Conservation (phyloP, 108 stramenopile species). For the Pseudonitzschia delicatissima region DNA sequence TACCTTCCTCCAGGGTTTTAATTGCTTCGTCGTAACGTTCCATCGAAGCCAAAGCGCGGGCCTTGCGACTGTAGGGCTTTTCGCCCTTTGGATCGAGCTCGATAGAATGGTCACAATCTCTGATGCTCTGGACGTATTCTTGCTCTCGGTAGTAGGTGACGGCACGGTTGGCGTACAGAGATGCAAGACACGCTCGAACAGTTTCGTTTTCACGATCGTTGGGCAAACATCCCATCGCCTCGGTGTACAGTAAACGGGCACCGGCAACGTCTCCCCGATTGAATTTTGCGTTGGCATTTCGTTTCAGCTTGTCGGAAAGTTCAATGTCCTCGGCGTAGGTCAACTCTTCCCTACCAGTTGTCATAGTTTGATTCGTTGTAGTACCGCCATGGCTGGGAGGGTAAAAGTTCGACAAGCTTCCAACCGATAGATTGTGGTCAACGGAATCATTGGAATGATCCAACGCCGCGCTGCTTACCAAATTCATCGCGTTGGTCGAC, state of each 20-base stretch:
- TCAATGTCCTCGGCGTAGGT: constrained; percentile 32
- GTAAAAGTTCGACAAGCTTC: constrained; percentile 26
- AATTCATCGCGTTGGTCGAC: constrained; percentile 17
- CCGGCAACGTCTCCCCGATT: constrained; percentile 36
- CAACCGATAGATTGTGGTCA: constrained; percentile 22
- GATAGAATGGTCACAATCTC: constrained; percentile 52
- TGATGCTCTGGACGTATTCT: constrained; percentile 35
- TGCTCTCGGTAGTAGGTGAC: constrained; percentile 50
- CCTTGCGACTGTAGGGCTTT: constrained; percentile 58
- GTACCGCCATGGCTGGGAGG: neutral
- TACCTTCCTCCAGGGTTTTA: constrained; percentile 19
- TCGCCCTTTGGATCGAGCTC: constrained; percentile 36
- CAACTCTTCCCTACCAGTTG: constrained; percentile 4
- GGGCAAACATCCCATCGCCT: constrained; percentile 27
- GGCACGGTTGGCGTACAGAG: constrained; percentile 49
- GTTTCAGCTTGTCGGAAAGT: constrained; percentile 37
- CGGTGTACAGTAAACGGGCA: constrained; percentile 34
- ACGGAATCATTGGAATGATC: constrained; percentile 15
- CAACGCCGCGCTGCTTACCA: neutral
- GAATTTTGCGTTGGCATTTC: constrained; percentile 41
- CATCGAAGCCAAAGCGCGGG: constrained; percentile 25
- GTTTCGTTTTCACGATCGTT: constrained; percentile 24
- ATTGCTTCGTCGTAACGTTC: constrained; percentile 38
- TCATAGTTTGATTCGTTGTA: neutral
- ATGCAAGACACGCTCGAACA: constrained; percentile 27